Evolutionary conservation across 371 early-diverging fungal species (phyloP), one percentile per base, ranked within the genome.

Genomic region (Cokeromyces recurvatus): DNA sequence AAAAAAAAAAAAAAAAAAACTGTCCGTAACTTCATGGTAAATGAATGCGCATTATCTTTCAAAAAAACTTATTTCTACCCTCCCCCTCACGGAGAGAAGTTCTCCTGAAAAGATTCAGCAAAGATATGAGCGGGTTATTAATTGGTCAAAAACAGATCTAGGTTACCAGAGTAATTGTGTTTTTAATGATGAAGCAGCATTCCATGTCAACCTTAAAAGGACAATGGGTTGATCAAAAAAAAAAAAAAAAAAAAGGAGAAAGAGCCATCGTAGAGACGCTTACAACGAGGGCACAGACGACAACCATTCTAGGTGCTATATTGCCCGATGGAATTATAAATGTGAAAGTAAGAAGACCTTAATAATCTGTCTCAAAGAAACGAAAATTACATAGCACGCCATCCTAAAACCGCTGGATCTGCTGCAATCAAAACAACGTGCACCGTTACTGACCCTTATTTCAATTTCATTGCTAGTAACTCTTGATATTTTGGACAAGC

Each of bases 221-320:
- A 54, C 11, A 32, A 55, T 34, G 29, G 48, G 31, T 32, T 38
- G 48, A 32, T 37, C 34, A n/a, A n/a, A n/a, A n/a, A n/a, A n/a
- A n/a, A n/a, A n/a, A n/a, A n/a, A n/a, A n/a, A 38, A 48, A 38
- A 27, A 39, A 29, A 32, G 32, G 32, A 17, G 27, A 14, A 8
- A 23, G 14, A 29, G 31, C 40, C 15, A 41, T 24, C 12, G 43
- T 42, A 11, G 42, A 34, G 5, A 25, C 20, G 15, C 50, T 37
- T 20, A 16, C 12, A 37, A 43, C 50, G 21, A 40, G 43, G 24
- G 39, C 24, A 27, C 29, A 27, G 11, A 27, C 11, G 29, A 27
- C 29, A 7, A 27, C 29, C 29, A 27, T 27, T 27, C 11, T 27
- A 11, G 29, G 29, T 27, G 29, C 29, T 19, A 48, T 48, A 32